A percentile compares a stretch with the other conserved stretches of the same genome.
phyloP scores from a whole-genome alignment of 768 basidiomycete genomes.

The Termitomyces sp. region DNA sequence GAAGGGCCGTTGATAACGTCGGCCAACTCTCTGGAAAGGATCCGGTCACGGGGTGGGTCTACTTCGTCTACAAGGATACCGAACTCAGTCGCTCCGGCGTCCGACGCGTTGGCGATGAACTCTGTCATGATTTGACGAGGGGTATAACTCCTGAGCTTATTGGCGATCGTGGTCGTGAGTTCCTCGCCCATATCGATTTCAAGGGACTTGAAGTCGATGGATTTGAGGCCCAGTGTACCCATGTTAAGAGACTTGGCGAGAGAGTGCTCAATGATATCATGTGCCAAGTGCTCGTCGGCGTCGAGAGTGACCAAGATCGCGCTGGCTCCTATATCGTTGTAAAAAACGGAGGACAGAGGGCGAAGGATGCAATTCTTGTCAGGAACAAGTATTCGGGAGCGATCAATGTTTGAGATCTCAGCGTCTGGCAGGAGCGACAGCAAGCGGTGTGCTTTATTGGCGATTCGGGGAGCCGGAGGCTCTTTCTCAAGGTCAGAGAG shows the following conservation, averaged over 20 bases:
- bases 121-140: conserved; percentile 39
- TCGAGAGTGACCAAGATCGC: conserved; percentile 17
- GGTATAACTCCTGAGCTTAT: conserved; percentile 35
- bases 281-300: conserved; percentile 19
- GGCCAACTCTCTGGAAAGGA: conserved; percentile 30
- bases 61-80: conserved; percentile 32
- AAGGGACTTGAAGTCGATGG: conserved; percentile 20
- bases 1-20: conserved; percentile 29
- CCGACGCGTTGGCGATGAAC: conserved; percentile 49
- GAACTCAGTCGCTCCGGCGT: conserved; percentile 42
- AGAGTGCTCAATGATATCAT: conserved; percentile 24
- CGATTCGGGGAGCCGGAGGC: background rate
- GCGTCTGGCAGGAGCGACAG: conserved; percentile 21
- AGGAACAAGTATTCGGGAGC: conserved; percentile 27
- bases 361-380: conserved; percentile 22
- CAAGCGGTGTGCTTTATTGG: conserved; percentile 21
- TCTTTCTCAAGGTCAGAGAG: background rate
- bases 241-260: conserved; percentile 26
- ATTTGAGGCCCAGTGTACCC: conserved; percentile 27
- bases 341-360: conserved; percentile 23
- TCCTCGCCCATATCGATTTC: conserved; percentile 37
- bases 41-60: background rate
- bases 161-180: conserved; percentile 35
- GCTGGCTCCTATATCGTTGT: conserved; percentile 36
- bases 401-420: conserved; percentile 6